Percentiles rank a stretch among this genome's conserved stretches.
These are phyloP conservation scores for Coprinellus micaceus DNA, from an alignment of 768 basidiomycete genomes.

Conservation along the genomic window DNA sequence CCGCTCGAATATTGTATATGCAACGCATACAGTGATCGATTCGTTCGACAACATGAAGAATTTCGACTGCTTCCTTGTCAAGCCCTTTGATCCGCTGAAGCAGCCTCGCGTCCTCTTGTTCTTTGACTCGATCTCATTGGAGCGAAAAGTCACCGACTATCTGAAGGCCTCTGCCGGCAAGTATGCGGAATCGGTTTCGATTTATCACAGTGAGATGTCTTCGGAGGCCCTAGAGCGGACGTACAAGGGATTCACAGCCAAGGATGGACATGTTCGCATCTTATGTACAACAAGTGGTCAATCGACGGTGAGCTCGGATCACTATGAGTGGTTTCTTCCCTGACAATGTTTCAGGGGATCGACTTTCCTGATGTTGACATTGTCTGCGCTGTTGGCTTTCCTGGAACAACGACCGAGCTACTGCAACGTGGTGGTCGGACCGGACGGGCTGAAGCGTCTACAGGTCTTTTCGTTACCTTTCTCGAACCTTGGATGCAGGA, in stretches of 20 bases:
- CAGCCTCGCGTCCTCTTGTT: constrained; percentile 20
- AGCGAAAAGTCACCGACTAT: background rate
- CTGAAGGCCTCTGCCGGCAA: constrained; percentile 3
- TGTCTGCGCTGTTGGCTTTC: background rate
- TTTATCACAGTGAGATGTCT: too few relatives aligned
- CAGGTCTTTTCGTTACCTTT: background rate
- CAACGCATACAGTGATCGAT: constrained; percentile 21
- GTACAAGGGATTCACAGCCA: too few relatives aligned
- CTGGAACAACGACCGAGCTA: background rate
- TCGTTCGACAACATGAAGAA: constrained; percentile 19
- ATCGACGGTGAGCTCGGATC: constrained; percentile 1
- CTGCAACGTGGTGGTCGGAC: background rate
- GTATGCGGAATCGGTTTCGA: background rate
- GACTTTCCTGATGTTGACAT: constrained; percentile 2
- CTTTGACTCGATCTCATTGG: constrained; percentile 9
- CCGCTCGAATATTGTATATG: constrained; percentile 26
- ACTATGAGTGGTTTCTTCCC: background rate
- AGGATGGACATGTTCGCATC: background rate
- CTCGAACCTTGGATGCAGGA: background rate
- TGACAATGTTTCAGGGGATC: background rate
- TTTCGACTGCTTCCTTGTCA: constrained; percentile 20
- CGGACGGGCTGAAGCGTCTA: background rate
- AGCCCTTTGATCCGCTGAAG: constrained; percentile 7
- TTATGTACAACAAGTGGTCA: constrained; percentile 13
- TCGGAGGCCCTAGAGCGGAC: too few relatives aligned